Evolutionary conservation across 2,329 filamentous ascomycete genomes (phyloP).

Genomic region (Pseudonectria foliicola): DNA sequence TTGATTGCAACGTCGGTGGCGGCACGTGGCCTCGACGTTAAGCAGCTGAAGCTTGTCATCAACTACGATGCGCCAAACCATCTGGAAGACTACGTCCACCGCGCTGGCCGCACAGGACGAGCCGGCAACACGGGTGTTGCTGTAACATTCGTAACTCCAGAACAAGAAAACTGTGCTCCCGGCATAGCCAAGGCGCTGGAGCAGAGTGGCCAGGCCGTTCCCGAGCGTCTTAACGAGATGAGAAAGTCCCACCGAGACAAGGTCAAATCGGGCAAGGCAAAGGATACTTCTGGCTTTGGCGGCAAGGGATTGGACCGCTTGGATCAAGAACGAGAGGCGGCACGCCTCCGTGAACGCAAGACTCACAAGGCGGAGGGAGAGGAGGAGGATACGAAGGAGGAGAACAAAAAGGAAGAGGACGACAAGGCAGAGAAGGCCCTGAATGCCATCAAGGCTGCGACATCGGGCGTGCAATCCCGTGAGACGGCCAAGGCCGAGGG

Average conservation of each 20-base stretch:
- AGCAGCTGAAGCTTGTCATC: conserved; percentile 90
- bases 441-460: conserved; percentile 55
- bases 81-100: conserved; percentile 92
- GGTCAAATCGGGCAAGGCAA: conserved; percentile 86
- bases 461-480: conserved; percentile 49
- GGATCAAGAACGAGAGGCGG: conserved; percentile 83
- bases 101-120: conserved; percentile 86
- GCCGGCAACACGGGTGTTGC: conserved; percentile 93
- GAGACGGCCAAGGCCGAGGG: conserved; percentile 40
- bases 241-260: conserved; percentile 75
- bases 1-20: conserved; percentile 93
- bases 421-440: conserved; percentile 65
- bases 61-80: conserved; percentile 95
- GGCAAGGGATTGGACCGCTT: conserved; percentile 90
- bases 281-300: conserved; percentile 83
- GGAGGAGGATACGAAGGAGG: conserved; percentile 75
- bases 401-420: conserved; percentile 65
- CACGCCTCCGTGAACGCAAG: conserved; percentile 78
- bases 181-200: conserved; percentile 89
- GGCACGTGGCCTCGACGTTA: conserved; percentile 89
- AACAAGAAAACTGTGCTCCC: conserved; percentile 83
- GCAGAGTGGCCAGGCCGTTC: conserved; percentile 79
- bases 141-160: conserved; percentile 86
- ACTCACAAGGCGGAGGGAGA: conserved; percentile 83
- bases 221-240: conserved; percentile 60